Base-by-base conservation (phyloP, 2,329 filamentous ascomycete genomes). In the Botrytis sinoallii region DNA sequence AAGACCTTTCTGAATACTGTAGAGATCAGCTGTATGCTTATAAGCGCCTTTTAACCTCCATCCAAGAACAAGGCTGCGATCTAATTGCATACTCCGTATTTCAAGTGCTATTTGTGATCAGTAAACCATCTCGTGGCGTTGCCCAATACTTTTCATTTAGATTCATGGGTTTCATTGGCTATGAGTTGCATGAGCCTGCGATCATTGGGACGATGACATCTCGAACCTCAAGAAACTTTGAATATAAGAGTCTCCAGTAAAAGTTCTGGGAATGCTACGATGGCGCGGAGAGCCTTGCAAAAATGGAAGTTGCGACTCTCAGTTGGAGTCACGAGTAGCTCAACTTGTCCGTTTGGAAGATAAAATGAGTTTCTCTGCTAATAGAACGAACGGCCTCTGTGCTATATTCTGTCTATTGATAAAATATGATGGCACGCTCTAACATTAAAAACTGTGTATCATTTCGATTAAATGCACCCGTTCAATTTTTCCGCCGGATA, bases 1-100 rank as follows among this genome's bases (percentile, higher is more conserved):
- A 44, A 38, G 10, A 32, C 48, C 38, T 57, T 57, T 32, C 5
- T 38, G 40, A 42, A 44, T 32, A 57, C 48, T 69, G 25, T n/a
- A 57, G 14, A 57, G 18, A 59, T 57, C 35, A 57, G 25, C n/a
- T 69, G n/a, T 57, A 32, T n/a, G 40, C 35, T 69, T n/a, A 69
- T 16, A 48, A 42, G 38, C 10, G 29, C 18, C 38, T 42, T 64
- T 32, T 38, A 57, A 69, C 66, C 66, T 69, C 25, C 38, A 32
- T 59, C 35, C 18, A 69, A 57, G 38, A 42, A 57, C 66, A 29
- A 69, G 66, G 66, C 66, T 69, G 48, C n/a, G 20, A 57, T 38
- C 38, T n/a, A 57, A 4, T 16, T 32, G n/a, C 32, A 38, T 25
- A 69, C 35, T 57, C 38, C n/a, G 25, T 69, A 29, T 8, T 57